A percentile compares a stretch with the other conserved stretches of the same genome.
Conservation (phyloP, 768 basidiomycete species). For the Pleurotus sapidus region DNA sequence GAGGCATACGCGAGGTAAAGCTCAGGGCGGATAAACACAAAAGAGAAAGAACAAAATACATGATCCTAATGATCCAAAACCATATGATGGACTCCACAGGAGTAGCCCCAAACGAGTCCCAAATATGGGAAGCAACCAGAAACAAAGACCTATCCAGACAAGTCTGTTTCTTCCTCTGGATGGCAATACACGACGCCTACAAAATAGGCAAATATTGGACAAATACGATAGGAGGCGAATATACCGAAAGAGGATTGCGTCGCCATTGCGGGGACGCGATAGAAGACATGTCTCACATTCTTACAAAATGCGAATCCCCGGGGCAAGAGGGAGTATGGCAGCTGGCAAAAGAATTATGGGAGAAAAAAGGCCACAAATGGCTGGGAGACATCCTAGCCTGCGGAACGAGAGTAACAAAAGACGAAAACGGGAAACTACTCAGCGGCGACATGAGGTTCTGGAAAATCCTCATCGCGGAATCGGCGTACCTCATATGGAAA, state of each 20-base stretch:
- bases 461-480: conserved; percentile 14
- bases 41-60: not conserved
- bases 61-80: conserved; percentile 4
- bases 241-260: conserved; percentile 14
- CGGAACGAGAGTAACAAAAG: not conserved
- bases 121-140: conserved; percentile 11
- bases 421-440: not conserved
- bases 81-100: not conserved
- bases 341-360: conserved; percentile 15
- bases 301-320: conserved; percentile 18
- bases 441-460: conserved; percentile 8
- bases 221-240: conserved; percentile 6
- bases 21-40: not conserved
- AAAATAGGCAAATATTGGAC: conserved; percentile 24
- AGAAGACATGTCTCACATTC: conserved; percentile 28
- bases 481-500: conserved; percentile 19
- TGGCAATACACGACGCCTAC: conserved; percentile 19
- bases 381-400: conserved; percentile 18
- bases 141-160: conserved; percentile 11
- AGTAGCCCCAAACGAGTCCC: not conserved
- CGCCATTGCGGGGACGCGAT: conserved; percentile 3
- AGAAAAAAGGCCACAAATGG: conserved; percentile 2
- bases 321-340: conserved; percentile 22
- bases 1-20: conserved; percentile 6
- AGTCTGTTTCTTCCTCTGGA: conserved; percentile 17